Evolutionary conservation across 345 rosid species (phyloP), one percentile per base, ranked within the genome.

Genomic region (Gossypium sturtianum): DNA sequence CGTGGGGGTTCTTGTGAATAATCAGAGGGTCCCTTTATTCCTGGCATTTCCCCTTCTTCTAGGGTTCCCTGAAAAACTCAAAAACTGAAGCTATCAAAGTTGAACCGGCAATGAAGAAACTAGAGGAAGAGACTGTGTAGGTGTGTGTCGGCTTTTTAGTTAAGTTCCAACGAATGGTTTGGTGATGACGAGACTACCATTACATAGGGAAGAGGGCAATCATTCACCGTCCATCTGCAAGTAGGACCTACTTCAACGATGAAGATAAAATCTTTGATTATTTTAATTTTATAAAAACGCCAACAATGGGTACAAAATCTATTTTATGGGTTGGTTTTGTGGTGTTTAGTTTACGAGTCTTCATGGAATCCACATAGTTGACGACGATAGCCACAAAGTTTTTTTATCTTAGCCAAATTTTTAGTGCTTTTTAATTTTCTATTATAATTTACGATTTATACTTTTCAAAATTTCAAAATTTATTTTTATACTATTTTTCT

Each of bases 1-100:
- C 97, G 98, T 60, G 86, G 76, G 48, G 97, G 97, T 66, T 94
- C 97, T 57, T 70, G 80, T n/a, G 89, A 83, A 81, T 90, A 94
- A 74, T 89, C 88, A 7, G 97, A 88, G 2, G 97, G 98, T 6
- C 82, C 97, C 60, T 75, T 78, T 9, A 90, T 63, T 74, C 97
- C 97, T 20, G 97, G 97, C 98, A 92, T 94, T 70, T 29, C 29
- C 7, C 23, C 43, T 20, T 47, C 25, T 19, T 53, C 23, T 17
- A 15, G 4, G 49, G 23, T 9, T 66, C 45, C 11, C 20, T 20
- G 54, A 22, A 51, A 22, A 22, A 23, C 23, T 27, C 2, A 6
- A 52, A 11, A 38, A 19, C 51, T n/a, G 70, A 58, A 66, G 54
- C 41, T 54, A 72, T 60, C 29, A 52, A 34, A 68, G 44, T 52